Evolutionary conservation across 495 filamentous ascomycete species (phyloP), one percentile per base, ranked within the genome.

Genomic region (Podospora appendiculata): DNA sequence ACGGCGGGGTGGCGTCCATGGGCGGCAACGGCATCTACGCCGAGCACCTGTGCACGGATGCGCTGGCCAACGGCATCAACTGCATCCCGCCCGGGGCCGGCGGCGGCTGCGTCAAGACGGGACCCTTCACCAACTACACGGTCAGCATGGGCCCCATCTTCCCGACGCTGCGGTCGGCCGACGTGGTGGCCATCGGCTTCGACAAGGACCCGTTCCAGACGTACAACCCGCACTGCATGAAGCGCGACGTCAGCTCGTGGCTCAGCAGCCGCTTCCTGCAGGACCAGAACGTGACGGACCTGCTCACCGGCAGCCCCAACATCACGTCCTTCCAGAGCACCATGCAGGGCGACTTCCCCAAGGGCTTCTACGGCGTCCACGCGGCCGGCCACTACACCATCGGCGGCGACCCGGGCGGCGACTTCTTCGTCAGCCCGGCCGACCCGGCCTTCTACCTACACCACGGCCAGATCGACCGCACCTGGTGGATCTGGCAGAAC

Each of bases 381-480:
- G 74, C 75, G n/a, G 81, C 70, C n/a, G 83, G 82, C 6, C 85
- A 89, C 53, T 82, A 78, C 59, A 70, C 75, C 5, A 76, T 85
- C 52, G 85, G 58, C 32, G 83, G 80, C 34, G 78, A 85, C 60
- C 75, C 79, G 0, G 77, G 74, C 0, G 57, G 61, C 9, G 84
- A 86, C 62, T 59, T 82, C 19, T 85, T 71, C 56, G 66, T 65
- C 7, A 80, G 74, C 16, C 79, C 83, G 4, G 80, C 80, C 7
- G 85, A 87, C 48, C 83, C 84, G 13, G 74, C 70, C 1, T 88
- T 89, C 66, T 88, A 68, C 55, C 69, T 82, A 17, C 84, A 88
- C 59, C 85, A 87, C 58, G 76, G 67, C 18, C 77, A 79, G 76
- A 73, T 88, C 47, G 85, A 88, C 60, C 78, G 79, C 10, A 53